Evolutionary conservation across 2,329 filamentous ascomycete species (phyloP), one percentile per base, ranked within the genome.

Genomic region (Aspergillus sclerotialis): DNA sequence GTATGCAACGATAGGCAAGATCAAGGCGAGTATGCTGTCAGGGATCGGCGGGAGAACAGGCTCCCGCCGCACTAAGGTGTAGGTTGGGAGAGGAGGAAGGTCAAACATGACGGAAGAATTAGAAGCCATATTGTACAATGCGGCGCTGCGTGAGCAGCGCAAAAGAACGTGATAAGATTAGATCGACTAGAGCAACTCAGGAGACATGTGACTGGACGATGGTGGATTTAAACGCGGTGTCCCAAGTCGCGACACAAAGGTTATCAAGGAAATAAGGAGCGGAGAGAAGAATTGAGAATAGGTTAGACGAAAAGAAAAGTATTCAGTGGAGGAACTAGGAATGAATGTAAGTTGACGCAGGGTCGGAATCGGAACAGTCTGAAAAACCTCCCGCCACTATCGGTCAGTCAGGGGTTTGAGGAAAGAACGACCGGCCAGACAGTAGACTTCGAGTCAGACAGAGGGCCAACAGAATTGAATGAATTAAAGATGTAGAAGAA

Each of bases 71-170:
- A 70, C 70, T 37, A 92, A 68, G 15, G 77, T 78, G 68, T 93
- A 95, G n/a, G 74, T 64, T 31, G 92, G 90, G 28, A 96, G 79
- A 33, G 89, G 85, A 48, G 90, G 89, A 34, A 96, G 75, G 53
- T 80, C 77, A 63, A 46, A 49, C 29, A 45, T 42, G 44, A 52
- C 37, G 19, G 61, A 60, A 18, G 51, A 40, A 44, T 64, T 64
- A 28, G 43, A 42, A 36, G 57, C 55, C 59, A 63, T 61, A 32
- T 33, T 45, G 33, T 33, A 30, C 8, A 29, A 26, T n/a, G n/a
- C n/a, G n/a, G n/a, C n/a, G n/a, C n/a, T n/a, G n/a, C n/a, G n/a
- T n/a, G n/a, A 33, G 36, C 27, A 24, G 37, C 41, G 23, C 33
- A 30, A 30, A 30, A 32, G 4, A 14, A 16, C 5, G 16, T n/a